A percentile compares a stretch with the other conserved stretches of the same genome.
Evolutionary conservation across 306 rosid species (phyloP).

Genomic region (Morella rubra): DNA sequence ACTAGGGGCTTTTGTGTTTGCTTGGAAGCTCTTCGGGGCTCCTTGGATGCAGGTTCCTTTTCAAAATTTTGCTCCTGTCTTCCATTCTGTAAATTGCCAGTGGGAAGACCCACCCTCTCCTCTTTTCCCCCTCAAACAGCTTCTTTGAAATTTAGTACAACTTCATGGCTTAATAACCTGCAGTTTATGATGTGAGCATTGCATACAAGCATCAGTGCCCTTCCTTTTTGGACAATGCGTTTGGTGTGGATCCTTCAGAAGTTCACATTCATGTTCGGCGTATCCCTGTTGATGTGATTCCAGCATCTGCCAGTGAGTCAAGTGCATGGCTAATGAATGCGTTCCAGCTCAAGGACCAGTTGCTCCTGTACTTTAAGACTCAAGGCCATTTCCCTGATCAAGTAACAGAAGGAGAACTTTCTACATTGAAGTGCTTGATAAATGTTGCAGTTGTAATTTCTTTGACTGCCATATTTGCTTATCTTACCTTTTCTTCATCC

Average conservation of each 20-base stretch:
- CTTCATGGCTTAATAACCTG: conserved; percentile 25
- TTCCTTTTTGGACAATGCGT: conserved; percentile 83
- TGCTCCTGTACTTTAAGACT: conserved; percentile 58
- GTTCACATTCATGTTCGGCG: conserved; percentile 83
- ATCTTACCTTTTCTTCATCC: conserved; percentile 65
- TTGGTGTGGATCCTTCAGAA: conserved; percentile 90
- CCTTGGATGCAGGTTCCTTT: conserved; percentile 84
- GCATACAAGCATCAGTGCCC: conserved; percentile 85
- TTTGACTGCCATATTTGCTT: conserved; percentile 52
- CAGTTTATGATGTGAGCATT: conserved; percentile 83
- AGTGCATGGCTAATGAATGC: conserved; percentile 64
- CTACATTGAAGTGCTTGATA: conserved; percentile 53
- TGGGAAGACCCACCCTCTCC: neutral
- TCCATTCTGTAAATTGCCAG: neutral
- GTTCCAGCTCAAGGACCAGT: conserved; percentile 52
- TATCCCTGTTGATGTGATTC: conserved; percentile 56
- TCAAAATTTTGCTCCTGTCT: conserved; percentile 8
- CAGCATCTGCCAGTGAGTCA: conserved; percentile 56
- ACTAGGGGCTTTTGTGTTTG: conserved; percentile 89
- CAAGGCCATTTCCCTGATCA: conserved; percentile 68
- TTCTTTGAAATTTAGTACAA: conserved; percentile 19
- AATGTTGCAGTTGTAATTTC: conserved; percentile 41
- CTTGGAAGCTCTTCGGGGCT: conserved; percentile 64
- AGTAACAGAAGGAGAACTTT: conserved; percentile 48
- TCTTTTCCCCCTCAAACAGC: neutral